phyloP scores from a whole-genome alignment of 2,329 filamentous ascomycete genomes.

The Zymoseptoria crescenta region DNA sequence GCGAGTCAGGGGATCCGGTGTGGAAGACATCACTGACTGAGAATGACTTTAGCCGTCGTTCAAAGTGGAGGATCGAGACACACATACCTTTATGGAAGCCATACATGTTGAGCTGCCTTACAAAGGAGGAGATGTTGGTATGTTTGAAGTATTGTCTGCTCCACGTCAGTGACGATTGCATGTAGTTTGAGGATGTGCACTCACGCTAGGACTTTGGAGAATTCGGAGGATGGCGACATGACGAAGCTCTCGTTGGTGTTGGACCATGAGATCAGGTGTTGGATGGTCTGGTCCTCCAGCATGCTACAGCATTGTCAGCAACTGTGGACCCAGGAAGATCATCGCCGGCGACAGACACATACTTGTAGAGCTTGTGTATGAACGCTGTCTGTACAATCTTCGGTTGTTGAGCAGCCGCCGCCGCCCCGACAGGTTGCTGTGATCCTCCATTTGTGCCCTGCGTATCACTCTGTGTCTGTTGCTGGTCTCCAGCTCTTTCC shows the following conservation, averaged over 20 bases:
- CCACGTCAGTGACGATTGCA: conserved; percentile 12
- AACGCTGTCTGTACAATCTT: conserved; percentile 98
- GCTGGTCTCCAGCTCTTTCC: conserved; percentile 18
- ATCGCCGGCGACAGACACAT: conserved; percentile 30
- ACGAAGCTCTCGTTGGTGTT: conserved; percentile 92
- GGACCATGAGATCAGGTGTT: conserved; percentile 96
- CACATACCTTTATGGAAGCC: conserved; percentile 58
- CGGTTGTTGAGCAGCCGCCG: conserved; percentile 76
- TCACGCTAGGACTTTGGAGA: conserved; percentile 95
- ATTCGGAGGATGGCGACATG: conserved; percentile 95
- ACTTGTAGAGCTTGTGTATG: conserved; percentile 99
- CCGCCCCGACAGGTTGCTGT: conserved; percentile 46
- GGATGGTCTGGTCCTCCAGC: conserved; percentile 88
- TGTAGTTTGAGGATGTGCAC: conserved; percentile 35
- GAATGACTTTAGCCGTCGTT: not conserved
- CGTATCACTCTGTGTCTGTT: conserved; percentile 14
- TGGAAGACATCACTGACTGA: conserved; percentile 97
- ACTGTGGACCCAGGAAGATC: not conserved
- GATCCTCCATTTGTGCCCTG: conserved; percentile 33
- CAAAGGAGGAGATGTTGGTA: conserved; percentile 72
- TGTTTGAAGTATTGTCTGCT: conserved; percentile 83
- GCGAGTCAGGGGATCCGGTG: conserved; percentile 84
- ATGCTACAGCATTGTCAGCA: conserved; percentile 56
- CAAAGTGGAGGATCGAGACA: not conserved
- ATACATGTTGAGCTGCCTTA: conserved; percentile 58